Percentiles rank a stretch among this genome's conserved stretches.
These are phyloP conservation scores for Groenewaldozyma salmanticensis DNA, from an alignment of 805 yeast genomes.

Conservation along the genomic window DNA sequence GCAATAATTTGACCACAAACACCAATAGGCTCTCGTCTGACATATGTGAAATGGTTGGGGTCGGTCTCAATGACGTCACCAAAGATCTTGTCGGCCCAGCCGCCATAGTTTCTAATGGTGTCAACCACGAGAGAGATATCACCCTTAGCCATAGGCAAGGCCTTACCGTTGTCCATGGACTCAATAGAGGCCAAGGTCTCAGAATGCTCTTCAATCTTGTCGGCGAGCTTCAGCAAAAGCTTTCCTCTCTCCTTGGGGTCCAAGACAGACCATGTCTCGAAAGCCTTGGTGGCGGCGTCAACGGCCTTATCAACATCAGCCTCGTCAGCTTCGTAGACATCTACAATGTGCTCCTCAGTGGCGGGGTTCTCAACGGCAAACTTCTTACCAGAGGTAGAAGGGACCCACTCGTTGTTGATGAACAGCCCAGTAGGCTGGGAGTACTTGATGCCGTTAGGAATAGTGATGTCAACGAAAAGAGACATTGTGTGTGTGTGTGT, in stretches of 20 bases:
- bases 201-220: constrained; percentile 59
- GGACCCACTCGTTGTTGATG: constrained; percentile 74
- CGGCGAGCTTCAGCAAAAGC: constrained; percentile 63
- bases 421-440: constrained; percentile 83
- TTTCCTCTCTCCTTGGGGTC: constrained; percentile 62
- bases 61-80: constrained; percentile 60
- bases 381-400: constrained; percentile 46
- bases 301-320: constrained; percentile 78
- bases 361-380: constrained; percentile 36
- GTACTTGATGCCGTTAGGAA: constrained; percentile 59
- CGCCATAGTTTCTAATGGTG: constrained; percentile 58
- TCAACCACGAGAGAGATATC: constrained; percentile 53
- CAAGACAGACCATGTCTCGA: constrained; percentile 57
- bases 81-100: constrained; percentile 62
- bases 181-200: constrained; percentile 76
- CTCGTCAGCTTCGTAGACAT: constrained; percentile 61
- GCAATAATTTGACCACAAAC: constrained; percentile 65
- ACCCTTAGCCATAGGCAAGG: constrained; percentile 30
- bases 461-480: constrained; percentile 29
- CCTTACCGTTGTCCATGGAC: constrained; percentile 86
- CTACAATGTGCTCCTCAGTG: constrained; percentile 48
- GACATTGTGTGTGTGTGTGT: constrained; percentile 2
- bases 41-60: constrained; percentile 52
- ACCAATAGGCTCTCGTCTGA: constrained; percentile 58
- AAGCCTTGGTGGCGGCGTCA: constrained; percentile 71